Evolutionary conservation across 2,329 filamentous ascomycete genomes (phyloP).

Genomic region (Penicillium sp.): DNA sequence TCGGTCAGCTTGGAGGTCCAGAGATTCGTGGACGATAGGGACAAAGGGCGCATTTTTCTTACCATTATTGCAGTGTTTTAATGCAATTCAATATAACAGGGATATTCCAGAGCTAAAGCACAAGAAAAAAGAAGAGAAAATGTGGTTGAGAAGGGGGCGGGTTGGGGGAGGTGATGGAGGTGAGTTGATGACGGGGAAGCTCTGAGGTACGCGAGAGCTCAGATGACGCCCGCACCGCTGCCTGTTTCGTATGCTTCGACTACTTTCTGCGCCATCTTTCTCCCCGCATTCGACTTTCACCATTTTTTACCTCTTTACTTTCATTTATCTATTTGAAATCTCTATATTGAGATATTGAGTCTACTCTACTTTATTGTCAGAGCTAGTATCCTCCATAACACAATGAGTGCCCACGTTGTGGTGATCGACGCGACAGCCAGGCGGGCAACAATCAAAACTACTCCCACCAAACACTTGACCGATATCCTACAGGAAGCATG

Average conservation of each 20-base stretch:
- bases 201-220: constrained; percentile 31
- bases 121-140: constrained; percentile 9
- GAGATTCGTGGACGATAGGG: constrained; percentile 13
- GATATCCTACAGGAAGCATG: constrained; percentile 89
- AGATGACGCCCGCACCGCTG: constrained; percentile 38
- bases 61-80: constrained; percentile 26
- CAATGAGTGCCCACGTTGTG: constrained; percentile 84
- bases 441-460: constrained; percentile 78
- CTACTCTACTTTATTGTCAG: neutral
- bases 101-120: constrained; percentile 16
- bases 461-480: constrained; percentile 73
- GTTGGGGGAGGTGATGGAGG: constrained; percentile 20
- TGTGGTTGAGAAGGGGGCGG: constrained; percentile 18
- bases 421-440: constrained; percentile 80
- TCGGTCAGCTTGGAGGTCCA: constrained; percentile 35
- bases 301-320: neutral
- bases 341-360: neutral
- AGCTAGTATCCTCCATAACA: constrained; percentile 19
- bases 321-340: neutral
- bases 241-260: constrained; percentile 29
- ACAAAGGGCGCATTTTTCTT: constrained; percentile 17
- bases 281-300: constrained; percentile 6
- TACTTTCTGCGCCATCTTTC: constrained; percentile 29
- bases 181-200: constrained; percentile 33
- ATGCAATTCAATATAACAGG: constrained; percentile 15